phyloP scores from a whole-genome alignment of 2,329 filamentous ascomycete genomes.

The Monilinia fructicola region DNA sequence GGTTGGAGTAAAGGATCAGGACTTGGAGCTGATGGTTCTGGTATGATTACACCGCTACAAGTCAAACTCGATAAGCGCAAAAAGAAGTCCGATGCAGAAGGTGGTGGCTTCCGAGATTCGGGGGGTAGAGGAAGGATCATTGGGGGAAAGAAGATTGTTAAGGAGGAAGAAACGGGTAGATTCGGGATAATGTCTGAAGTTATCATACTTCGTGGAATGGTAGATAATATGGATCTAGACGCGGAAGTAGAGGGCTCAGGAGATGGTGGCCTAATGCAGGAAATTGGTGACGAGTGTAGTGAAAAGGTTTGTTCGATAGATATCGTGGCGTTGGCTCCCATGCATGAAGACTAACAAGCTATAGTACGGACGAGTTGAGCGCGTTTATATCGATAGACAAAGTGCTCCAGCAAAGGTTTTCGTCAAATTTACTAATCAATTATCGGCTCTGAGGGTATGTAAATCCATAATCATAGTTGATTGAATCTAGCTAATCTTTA shows the following conservation, averaged over 20 bases:
- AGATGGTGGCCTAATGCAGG: conserved; percentile 72
- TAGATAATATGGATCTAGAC: conserved; percentile 78
- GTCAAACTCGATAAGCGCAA: conserved; percentile 85
- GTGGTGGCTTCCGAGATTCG: conserved; percentile 70
- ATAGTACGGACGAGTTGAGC: conserved; percentile 79
- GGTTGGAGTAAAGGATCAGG: conserved; percentile 89
- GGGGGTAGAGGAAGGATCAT: conserved; percentile 75
- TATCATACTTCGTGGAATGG: conserved; percentile 79
- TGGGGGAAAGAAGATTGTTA: conserved; percentile 59
- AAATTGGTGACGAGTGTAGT: conserved; percentile 92
- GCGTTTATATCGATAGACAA: conserved; percentile 70
- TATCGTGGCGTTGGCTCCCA: conserved; percentile 20
- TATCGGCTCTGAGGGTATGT: conserved; percentile 80
- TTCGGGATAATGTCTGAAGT: conserved; percentile 79
- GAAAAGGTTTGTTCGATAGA: conserved; percentile 64
- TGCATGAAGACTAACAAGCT: conserved; percentile 4
- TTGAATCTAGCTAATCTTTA: conserved; percentile 29
- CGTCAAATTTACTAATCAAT: conserved; percentile 84
- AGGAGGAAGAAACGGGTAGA: conserved; percentile 50
- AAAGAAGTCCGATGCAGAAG: conserved; percentile 74
- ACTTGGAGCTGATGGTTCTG: conserved; percentile 76
- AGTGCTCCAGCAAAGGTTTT: conserved; percentile 68
- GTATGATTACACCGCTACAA: conserved; percentile 80
- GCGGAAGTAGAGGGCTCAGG: conserved; percentile 68
- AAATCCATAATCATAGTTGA: conserved; percentile 5